A percentile compares a stretch with the other conserved stretches of the same genome.
Conservation (phyloP, 371 early-diverging fungal genomes). For the Mortierella polycephala region DNA sequence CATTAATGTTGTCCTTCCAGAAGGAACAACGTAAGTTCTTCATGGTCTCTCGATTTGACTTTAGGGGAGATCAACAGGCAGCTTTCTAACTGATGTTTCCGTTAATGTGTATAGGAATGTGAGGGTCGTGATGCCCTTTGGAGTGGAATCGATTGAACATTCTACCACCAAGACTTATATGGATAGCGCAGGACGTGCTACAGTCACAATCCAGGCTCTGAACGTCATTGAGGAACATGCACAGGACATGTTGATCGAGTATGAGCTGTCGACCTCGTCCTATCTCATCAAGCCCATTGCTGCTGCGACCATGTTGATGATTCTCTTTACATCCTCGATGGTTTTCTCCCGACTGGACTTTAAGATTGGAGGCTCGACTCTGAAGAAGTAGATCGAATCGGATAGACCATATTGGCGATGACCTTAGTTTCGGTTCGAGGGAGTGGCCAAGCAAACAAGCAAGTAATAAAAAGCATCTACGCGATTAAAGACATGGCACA, state of each 20-base stretch:
- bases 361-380: constrained; percentile 31
- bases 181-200: constrained; percentile 84
- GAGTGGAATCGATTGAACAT: constrained; percentile 61
- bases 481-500: too few relatives aligned
- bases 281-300: constrained; percentile 52
- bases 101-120: constrained; percentile 57
- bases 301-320: constrained; percentile 44
- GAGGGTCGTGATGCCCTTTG: constrained; percentile 70
- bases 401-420: too few relatives aligned
- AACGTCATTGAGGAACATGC: constrained; percentile 76
- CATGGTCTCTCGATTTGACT: not conserved
- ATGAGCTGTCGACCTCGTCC: constrained; percentile 18
- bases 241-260: constrained; percentile 55
- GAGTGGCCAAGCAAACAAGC: too few relatives aligned
- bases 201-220: constrained; percentile 68
- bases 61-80: not conserved
- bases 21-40: constrained; percentile 85
- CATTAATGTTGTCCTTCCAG: constrained; percentile 87
- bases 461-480: too few relatives aligned
- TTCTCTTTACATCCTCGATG: constrained; percentile 41
- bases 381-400: constrained; percentile 22
- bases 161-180: constrained; percentile 73
- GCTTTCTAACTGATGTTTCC: not conserved
- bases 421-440: too few relatives aligned
- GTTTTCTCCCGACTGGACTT: constrained; percentile 36